Conservation (phyloP, 1,284 basidiomycete species). For the Cutaneotrichosporon spelunceum region DNA sequence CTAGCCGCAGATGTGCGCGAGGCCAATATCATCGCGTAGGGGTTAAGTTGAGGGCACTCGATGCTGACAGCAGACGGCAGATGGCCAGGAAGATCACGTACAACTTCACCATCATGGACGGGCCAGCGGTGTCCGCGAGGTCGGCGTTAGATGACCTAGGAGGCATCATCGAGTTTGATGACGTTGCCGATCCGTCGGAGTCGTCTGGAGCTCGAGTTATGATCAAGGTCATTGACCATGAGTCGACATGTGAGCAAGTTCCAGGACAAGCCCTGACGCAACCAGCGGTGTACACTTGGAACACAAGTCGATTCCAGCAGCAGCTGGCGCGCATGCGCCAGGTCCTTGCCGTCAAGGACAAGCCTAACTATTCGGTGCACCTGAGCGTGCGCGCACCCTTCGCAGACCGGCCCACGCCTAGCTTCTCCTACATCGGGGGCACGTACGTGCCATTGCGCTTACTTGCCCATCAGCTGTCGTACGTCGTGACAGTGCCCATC, state of each 20-base stretch:
- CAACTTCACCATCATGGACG: constrained; percentile 85
- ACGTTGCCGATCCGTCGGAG: constrained; percentile 74
- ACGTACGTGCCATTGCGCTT: constrained; percentile 77
- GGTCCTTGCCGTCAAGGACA: constrained; percentile 83
- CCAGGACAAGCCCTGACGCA: constrained; percentile 26
- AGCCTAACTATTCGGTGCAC: constrained; percentile 86
- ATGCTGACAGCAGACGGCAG: constrained; percentile 61
- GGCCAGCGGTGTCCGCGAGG: constrained; percentile 56
- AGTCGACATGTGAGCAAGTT: constrained; percentile 57
- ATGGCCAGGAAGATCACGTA: constrained; percentile 80
- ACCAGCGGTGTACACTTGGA: constrained; percentile 81
- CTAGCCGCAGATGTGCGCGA: constrained; percentile 87
- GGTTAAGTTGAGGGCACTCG: constrained; percentile 20
- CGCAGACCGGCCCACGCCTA: constrained; percentile 76
- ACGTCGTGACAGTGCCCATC: constrained; percentile 72
- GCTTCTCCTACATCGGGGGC: constrained; percentile 88
- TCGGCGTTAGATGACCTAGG: constrained; percentile 83
- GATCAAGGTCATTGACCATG: constrained; percentile 85
- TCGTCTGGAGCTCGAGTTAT: constrained; percentile 77
- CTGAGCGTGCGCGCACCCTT: constrained; percentile 92
- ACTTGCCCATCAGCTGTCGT: constrained; percentile 72
- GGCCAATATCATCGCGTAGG: constrained; percentile 86
- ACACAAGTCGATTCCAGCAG: constrained; percentile 77
- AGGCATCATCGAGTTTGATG: constrained; percentile 86
- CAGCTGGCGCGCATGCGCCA: constrained; percentile 93